Evolutionary conservation across 148 eudicot species (phyloP).

Genomic region (Fagopyrum tataricum): DNA sequence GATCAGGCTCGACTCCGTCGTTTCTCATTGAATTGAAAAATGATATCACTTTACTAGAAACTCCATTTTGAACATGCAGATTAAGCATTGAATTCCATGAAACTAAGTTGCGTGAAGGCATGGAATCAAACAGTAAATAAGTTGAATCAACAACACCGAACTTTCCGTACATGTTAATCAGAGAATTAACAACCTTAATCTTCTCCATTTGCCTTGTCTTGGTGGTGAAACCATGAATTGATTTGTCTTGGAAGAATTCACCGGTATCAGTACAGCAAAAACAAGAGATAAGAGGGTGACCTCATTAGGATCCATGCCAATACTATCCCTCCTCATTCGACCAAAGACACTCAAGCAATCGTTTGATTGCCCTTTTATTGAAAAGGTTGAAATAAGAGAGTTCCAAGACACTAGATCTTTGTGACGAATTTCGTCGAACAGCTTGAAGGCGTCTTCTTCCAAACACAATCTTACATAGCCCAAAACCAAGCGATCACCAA

Average conservation of each 20-base stretch:
- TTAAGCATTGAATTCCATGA: constrained; percentile 39
- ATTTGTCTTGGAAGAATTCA: constrained; percentile 19
- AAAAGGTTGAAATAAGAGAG: constrained; percentile 29
- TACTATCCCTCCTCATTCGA: constrained; percentile 33
- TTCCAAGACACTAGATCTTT: constrained; percentile 42
- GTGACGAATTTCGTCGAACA: constrained; percentile 42
- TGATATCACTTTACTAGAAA: constrained; percentile 14
- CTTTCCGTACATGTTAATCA: constrained; percentile 42
- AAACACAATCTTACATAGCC: constrained; percentile 19
- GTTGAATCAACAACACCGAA: constrained; percentile 25
- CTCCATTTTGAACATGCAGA: constrained; percentile 29
- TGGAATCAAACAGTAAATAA: constrained; percentile 23
- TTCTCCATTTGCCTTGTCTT: constrained; percentile 24
- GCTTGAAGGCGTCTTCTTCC: constrained; percentile 19
- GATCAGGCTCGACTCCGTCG: constrained; percentile 30
- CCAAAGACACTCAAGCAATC: constrained; percentile 22
- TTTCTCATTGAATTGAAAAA: constrained; percentile 28
- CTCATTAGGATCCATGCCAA: constrained; percentile 20
- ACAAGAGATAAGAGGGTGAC: constrained; percentile 25
- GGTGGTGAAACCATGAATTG: constrained; percentile 29
- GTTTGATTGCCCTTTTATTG: constrained; percentile 18
- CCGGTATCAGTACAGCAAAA: constrained; percentile 26
- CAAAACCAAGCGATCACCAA: constrained; percentile 37
- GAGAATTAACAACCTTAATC: constrained; percentile 30
- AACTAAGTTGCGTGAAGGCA: constrained; percentile 25